These are phyloP conservation scores for Leccinum pachyderme DNA, from an alignment of 1,284 basidiomycete genomes.

Conservation along the genomic window DNA sequence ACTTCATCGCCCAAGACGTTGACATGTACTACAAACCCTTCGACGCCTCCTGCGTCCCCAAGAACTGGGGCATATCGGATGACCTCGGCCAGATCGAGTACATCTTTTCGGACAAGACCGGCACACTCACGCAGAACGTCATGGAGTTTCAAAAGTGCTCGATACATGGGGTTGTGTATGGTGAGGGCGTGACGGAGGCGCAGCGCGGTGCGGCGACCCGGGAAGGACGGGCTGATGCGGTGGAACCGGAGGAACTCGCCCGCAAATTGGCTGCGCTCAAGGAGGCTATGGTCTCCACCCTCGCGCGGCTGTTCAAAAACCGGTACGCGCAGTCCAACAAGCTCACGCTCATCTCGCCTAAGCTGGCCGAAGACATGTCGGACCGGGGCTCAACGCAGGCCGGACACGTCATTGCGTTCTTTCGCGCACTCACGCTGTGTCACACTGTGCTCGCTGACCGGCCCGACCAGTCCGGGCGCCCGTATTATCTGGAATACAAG, in stretches of 20 bases:
- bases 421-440: conserved; percentile 88
- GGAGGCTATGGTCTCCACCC: conserved; percentile 72
- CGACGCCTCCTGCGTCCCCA: conserved; percentile 89
- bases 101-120: conserved; percentile 97
- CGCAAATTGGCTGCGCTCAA: conserved; percentile 68
- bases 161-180: conserved; percentile 80
- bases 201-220: conserved; percentile 90
- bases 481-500: conserved; percentile 84
- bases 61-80: conserved; percentile 98
- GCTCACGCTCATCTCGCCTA: conserved; percentile 87
- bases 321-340: conserved; percentile 81
- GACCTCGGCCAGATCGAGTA: conserved; percentile 98
- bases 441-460: conserved; percentile 87
- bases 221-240: conserved; percentile 63
- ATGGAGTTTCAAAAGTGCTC: conserved; percentile 99
- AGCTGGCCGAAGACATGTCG: conserved; percentile 75
- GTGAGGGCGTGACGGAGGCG: conserved; percentile 93
- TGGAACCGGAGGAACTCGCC: conserved; percentile 71
- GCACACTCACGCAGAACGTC: conserved; percentile 92
- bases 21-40: conserved; percentile 95
- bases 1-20: conserved; percentile 94
- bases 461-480: conserved; percentile 61
- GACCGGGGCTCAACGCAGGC: conserved; percentile 64
- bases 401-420: conserved; percentile 77
- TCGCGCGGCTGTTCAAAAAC: conserved; percentile 85